Evolutionary conservation across 2,329 filamentous ascomycete species (phyloP).

Genomic region (Bipolaris sorokiniana): DNA sequence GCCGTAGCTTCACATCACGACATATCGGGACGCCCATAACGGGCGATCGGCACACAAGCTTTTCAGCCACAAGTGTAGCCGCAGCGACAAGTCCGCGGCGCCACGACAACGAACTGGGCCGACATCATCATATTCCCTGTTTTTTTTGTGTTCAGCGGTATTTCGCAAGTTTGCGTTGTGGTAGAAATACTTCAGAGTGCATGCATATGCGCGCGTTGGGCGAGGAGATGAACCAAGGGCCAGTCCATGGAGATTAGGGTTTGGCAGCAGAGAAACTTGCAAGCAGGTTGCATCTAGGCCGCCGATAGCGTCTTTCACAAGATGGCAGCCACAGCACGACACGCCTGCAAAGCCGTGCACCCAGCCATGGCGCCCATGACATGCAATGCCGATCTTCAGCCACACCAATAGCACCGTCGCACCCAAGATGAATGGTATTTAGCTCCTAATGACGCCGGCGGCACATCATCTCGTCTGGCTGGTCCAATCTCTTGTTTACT

Average conservation of each 20-base stretch:
- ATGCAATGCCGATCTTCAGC: slow-evolving; percentile 20
- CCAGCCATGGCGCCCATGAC: background rate
- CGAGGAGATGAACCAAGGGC: background rate
- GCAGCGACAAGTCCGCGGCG: background rate
- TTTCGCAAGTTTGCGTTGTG: background rate
- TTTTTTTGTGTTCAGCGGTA: background rate
- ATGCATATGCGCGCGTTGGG: background rate
- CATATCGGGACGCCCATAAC: slow-evolving; percentile 12
- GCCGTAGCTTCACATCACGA: slow-evolving; percentile 4
- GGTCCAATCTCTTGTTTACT: slow-evolving; percentile 8
- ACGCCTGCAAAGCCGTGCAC: slow-evolving; percentile 5
- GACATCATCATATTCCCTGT: background rate
- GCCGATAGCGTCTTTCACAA: slow-evolving; percentile 4
- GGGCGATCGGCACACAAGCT: slow-evolving; percentile 15
- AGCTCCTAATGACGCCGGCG: slow-evolving; percentile 19
- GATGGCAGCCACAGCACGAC: slow-evolving; percentile 22
- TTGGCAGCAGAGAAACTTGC: slow-evolving; percentile 3
- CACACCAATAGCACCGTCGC: slow-evolving; percentile 17
- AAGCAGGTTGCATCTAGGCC: slow-evolving; percentile 15
- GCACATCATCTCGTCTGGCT: slow-evolving; percentile 19
- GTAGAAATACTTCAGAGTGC: background rate
- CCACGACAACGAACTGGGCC: background rate
- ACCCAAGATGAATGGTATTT: slow-evolving; percentile 1
- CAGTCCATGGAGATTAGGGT: slow-evolving; percentile 3
- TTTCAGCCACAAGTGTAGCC: slow-evolving; percentile 1